These are phyloP conservation scores for Lipomyces starkeyi DNA, from an alignment of 805 yeast genomes.

Conservation along the genomic window DNA sequence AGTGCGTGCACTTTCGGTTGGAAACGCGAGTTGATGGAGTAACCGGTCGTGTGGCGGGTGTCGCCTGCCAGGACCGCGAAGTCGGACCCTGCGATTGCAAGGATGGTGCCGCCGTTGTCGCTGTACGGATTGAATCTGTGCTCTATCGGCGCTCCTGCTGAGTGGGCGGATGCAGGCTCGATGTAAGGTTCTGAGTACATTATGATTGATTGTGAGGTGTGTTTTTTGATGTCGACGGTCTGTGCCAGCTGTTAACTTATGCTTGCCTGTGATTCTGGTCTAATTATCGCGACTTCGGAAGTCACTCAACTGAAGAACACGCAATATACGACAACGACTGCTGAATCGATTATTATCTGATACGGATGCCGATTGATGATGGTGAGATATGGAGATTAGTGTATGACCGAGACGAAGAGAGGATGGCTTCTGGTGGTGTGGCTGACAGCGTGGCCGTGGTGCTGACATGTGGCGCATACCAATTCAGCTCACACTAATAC, in stretches of 20 bases:
- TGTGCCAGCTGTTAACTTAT: background rate
- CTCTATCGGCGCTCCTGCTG: constrained; percentile 68
- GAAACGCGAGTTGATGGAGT: constrained; percentile 88
- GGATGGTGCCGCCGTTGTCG: constrained; percentile 95
- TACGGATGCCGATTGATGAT: background rate
- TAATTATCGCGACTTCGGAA: background rate
- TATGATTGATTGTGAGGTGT: background rate
- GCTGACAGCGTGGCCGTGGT: background rate
- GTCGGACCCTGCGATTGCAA: constrained; percentile 98
- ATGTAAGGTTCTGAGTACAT: constrained; percentile 31
- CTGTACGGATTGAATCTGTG: constrained; percentile 88
- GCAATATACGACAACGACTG: background rate
- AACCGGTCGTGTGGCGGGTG: constrained; percentile 95
- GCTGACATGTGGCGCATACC: constrained; percentile 1
- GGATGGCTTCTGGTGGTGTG: background rate
- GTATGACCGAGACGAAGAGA: background rate
- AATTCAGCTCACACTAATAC: background rate
- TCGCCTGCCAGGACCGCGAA: constrained; percentile 97
- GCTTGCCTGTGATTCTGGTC: background rate
- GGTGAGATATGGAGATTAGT: background rate
- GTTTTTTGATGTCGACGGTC: background rate
- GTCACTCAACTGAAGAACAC: background rate
- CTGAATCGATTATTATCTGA: background rate
- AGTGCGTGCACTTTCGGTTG: constrained; percentile 88
- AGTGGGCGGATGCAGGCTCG: constrained; percentile 20